phyloP scores from a whole-genome alignment of 164 flowering plant species.

The Santalum album region DNA sequence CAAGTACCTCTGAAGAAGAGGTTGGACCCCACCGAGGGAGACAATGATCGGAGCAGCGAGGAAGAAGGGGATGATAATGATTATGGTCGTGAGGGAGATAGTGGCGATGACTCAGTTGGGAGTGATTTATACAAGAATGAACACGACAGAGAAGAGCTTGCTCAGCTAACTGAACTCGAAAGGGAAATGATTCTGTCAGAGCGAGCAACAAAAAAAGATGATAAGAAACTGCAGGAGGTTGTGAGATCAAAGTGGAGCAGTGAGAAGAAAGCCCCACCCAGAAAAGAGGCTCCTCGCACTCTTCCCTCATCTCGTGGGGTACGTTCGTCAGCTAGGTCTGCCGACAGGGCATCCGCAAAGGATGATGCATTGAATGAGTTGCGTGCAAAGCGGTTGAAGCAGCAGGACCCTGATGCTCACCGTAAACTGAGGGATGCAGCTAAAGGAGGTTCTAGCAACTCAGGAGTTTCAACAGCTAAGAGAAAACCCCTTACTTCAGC shows the following conservation, averaged over 20 bases:
- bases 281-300: constrained; percentile 45
- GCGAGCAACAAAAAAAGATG: constrained; percentile 57
- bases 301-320: constrained; percentile 40
- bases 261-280: constrained; percentile 34
- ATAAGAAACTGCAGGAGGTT: constrained; percentile 48
- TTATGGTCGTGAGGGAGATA: constrained; percentile 41
- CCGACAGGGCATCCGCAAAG: constrained; percentile 63
- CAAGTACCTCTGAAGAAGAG: constrained; percentile 94
- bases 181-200: constrained; percentile 78
- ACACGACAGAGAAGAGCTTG: constrained; percentile 58
- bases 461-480: constrained; percentile 44
- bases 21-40: constrained; percentile 64
- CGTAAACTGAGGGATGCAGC: constrained; percentile 47
- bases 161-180: constrained; percentile 69
- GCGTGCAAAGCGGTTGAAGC: constrained; percentile 70
- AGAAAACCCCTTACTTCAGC: constrained; percentile 30
- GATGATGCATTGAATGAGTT: constrained; percentile 84
- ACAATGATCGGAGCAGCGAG: constrained; percentile 53
- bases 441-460: constrained; percentile 28
- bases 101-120: constrained; percentile 77
- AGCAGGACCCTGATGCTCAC: constrained; percentile 60
- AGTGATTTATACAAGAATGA: constrained; percentile 87
- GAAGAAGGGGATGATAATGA: constrained; percentile 47
- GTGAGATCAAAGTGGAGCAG: constrained; percentile 46
- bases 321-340: constrained; percentile 55